Percentiles rank a stretch among this genome's conserved stretches.
Evolutionary conservation across 129 eudicot genomes (phyloP).

Genomic region (Centrapalus pauciflorus): DNA sequence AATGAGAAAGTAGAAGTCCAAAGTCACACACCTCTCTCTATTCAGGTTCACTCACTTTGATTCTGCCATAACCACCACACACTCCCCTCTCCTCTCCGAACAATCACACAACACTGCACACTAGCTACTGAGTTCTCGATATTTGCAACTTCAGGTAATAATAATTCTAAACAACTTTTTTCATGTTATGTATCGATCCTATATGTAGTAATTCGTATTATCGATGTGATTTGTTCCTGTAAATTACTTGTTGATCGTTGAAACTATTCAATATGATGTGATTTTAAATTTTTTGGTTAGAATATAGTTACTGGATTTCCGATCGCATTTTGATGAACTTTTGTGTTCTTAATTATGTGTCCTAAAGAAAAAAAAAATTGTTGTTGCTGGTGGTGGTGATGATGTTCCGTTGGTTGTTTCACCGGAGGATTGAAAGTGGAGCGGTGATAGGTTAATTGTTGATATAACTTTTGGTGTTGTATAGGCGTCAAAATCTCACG

Average conservation of each 20-base stretch:
- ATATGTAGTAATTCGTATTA: background rate
- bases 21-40: conserved; percentile 8
- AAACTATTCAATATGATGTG: background rate
- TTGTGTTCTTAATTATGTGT: background rate
- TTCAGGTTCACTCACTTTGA: conserved; percentile 36
- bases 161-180: background rate
- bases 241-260: background rate
- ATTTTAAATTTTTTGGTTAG: background rate
- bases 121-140: background rate
- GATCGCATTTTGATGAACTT: conserved; percentile 9
- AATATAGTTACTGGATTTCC: background rate
- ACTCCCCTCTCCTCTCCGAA: background rate
- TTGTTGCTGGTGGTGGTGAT: background rate
- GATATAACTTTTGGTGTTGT: conserved; percentile 1
- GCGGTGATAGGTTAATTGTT: background rate
- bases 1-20: conserved; percentile 11
- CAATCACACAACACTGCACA: background rate
- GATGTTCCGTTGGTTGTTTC: background rate
- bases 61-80: conserved; percentile 24
- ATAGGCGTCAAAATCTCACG: background rate
- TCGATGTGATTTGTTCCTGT: conserved; percentile 4
- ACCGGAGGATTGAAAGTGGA: background rate
- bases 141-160: conserved; percentile 10
- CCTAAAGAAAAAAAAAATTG: background rate
- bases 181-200: background rate